Evolutionary conservation across 106 monocot species (phyloP).

Genomic region (Allium fistulosum): DNA sequence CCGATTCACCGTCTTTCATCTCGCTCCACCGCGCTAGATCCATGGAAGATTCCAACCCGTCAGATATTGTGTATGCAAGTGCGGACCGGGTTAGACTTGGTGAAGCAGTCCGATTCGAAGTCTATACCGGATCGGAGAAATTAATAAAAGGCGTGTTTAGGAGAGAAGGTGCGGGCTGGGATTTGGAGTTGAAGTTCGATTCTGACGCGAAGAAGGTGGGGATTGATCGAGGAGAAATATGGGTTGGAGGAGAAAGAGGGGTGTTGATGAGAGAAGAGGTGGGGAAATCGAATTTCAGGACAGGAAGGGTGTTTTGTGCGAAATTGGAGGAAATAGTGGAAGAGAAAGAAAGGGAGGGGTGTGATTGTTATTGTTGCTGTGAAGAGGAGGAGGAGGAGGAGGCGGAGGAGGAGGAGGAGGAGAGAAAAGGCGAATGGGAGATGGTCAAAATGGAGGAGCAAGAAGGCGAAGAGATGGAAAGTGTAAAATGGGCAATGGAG

Average conservation of each 20-base stretch:
- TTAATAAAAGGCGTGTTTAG: constrained; percentile 44
- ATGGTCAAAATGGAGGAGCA: constrained; percentile 3
- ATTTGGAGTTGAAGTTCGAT: constrained; percentile 26
- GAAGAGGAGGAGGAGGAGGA: constrained; percentile 12
- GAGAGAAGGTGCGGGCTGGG: constrained; percentile 23
- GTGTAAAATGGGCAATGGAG: constrained; percentile 35
- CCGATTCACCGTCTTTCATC: constrained; percentile 24
- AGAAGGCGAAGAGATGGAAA: constrained; percentile 16
- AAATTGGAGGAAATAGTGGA: constrained; percentile 43
- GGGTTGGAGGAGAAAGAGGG: constrained; percentile 17
- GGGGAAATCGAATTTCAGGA: constrained; percentile 9
- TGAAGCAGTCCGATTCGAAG: constrained; percentile 47
- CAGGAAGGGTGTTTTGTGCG: constrained; percentile 14
- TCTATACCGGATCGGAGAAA: constrained; percentile 37
- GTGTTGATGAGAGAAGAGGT: constrained; percentile 15
- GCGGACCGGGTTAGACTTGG: constrained; percentile 35
- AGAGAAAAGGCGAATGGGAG: constrained; percentile 12
- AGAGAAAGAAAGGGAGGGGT: constrained; percentile 19
- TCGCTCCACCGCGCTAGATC: constrained; percentile 37
- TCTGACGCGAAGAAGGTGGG: constrained; percentile 12
- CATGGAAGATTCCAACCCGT: constrained; percentile 8
- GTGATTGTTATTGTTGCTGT: constrained; percentile 9
- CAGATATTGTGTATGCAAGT: constrained; percentile 35
- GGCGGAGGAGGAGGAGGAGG: constrained; percentile 13
- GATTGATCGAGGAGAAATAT: constrained; percentile 24